These are phyloP conservation scores for Aaosphaeria pasadenensis DNA, from an alignment of 2,329 filamentous ascomycete species.

Conservation along the genomic window DNA sequence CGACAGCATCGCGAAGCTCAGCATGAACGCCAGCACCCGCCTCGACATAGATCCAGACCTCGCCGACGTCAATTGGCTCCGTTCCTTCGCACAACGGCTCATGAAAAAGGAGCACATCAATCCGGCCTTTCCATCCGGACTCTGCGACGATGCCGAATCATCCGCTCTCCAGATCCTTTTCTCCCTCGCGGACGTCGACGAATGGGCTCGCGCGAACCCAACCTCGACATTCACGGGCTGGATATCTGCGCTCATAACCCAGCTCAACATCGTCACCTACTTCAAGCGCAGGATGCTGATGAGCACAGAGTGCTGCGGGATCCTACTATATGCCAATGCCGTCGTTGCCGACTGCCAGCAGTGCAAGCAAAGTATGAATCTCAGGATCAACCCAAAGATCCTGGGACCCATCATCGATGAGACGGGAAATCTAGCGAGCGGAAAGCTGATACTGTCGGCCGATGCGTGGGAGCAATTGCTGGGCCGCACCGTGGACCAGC, in stretches of 20 bases:
- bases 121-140: constrained; percentile 45
- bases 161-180: constrained; percentile 37
- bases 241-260: constrained; percentile 43
- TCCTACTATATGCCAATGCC: constrained; percentile 54
- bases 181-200: constrained; percentile 45
- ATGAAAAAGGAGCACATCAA: constrained; percentile 52
- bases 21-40: constrained; percentile 44
- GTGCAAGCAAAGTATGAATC: constrained; percentile 33
- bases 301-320: constrained; percentile 50
- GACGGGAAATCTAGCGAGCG: constrained; percentile 51
- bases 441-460: constrained; percentile 54
- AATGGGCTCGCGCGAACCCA: constrained; percentile 18
- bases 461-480: constrained; percentile 53
- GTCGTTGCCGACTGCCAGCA: constrained; percentile 37
- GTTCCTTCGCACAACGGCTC: constrained; percentile 47
- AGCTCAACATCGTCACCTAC: constrained; percentile 40
- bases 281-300: constrained; percentile 45
- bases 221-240: constrained; percentile 39
- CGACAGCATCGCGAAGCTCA: constrained; percentile 32
- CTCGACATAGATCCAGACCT: constrained; percentile 57
- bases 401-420: constrained; percentile 50
- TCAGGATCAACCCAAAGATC: constrained; percentile 44
- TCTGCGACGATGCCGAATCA: constrained; percentile 12
- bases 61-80: constrained; percentile 54
- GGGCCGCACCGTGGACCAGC: constrained; percentile 42